phyloP scores from a whole-genome alignment of 129 eudicot genomes.

The Helianthus annuus region HanXRQr2.0-SUNRISE NC_035442.2:155927025-155927524 shows the following conservation, averaged over 20 bases:
- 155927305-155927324: not conserved
- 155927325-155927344: conserved; percentile 50
- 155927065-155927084: conserved; percentile 3
- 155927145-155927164: conserved; percentile 85
- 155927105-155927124: conserved; percentile 96
- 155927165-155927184: conserved; percentile 89
- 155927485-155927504: conserved; percentile 78
- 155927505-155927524: conserved; percentile 73
- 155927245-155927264: not conserved
- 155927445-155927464: not conserved
- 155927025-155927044: conserved; percentile 3
- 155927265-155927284: not conserved
- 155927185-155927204: conserved; percentile 71
- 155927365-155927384: conserved; percentile 93
- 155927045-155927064: not conserved
- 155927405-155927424: conserved; percentile 52
- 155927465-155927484: conserved; percentile 14
- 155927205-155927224: conserved; percentile 1
- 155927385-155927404: conserved; percentile 78
- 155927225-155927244: not conserved
- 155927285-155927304: not conserved
- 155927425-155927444: conserved; percentile 1
- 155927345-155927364: conserved; percentile 81
- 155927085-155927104: not conserved
- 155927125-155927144: conserved; percentile 91